phyloP scores from a whole-genome alignment of 495 filamentous ascomycete genomes.

The Aspergillus homomorphus region DNA sequence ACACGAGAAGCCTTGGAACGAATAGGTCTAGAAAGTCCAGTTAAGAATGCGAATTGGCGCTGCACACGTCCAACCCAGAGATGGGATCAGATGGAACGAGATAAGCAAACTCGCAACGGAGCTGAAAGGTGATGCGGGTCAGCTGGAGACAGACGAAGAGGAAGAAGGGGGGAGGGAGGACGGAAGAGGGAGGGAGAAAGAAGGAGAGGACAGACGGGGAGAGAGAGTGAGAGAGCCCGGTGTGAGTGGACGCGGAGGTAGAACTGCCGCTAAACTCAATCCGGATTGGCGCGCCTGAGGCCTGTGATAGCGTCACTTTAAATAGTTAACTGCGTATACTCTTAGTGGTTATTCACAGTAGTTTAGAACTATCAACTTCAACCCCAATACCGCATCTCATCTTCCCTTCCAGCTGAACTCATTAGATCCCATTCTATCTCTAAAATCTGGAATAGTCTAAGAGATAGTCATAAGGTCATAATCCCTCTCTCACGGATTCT shows the following conservation, averaged over 20 bases:
- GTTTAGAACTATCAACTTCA: background rate
- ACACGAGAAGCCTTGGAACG: slow-evolving; percentile 40
- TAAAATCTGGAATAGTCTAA: too few species aligned
- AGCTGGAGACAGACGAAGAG: background rate
- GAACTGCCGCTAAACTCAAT: slow-evolving; percentile 20
- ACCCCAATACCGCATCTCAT: too few species aligned
- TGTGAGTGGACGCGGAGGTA: slow-evolving; percentile 1
- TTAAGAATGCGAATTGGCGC: slow-evolving; percentile 14
- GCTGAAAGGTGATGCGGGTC: background rate
- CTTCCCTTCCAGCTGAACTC: too few species aligned
- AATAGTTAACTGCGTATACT: too few species aligned
- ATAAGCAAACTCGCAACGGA: slow-evolving; percentile 15
- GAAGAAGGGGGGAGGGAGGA: slow-evolving; percentile 12
- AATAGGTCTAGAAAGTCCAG: slow-evolving; percentile 19
- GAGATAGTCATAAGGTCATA: too few species aligned
- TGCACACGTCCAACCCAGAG: slow-evolving; percentile 16
- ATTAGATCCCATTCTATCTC: too few species aligned
- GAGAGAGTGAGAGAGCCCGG: slow-evolving; percentile 11
- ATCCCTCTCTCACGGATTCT: background rate
- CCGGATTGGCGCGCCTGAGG: slow-evolving; percentile 2
- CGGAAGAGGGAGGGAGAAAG: slow-evolving; percentile 10
- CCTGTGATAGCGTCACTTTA: background rate
- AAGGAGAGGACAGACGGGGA: slow-evolving; percentile 17
- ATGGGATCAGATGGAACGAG: slow-evolving; percentile 12
- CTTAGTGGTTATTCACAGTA: too few species aligned